Conservation (phyloP, 208 protist genomes). For the Leishmania turanica region DNA sequence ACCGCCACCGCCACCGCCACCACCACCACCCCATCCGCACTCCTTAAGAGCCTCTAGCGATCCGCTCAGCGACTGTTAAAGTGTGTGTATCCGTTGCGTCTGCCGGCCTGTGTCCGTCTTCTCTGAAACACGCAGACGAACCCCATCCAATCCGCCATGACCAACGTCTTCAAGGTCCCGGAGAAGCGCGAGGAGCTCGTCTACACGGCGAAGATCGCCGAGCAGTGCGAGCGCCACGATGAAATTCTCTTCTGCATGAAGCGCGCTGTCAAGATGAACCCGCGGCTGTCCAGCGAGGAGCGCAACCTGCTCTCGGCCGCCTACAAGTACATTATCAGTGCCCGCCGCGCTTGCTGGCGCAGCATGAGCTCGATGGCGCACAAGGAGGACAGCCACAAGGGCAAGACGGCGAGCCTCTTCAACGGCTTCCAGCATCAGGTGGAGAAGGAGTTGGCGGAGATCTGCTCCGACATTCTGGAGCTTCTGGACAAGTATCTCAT, state of each 20-base stretch:
- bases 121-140: not conserved
- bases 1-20: not conserved
- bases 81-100: not conserved
- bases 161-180: constrained; percentile 67
- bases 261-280: constrained; percentile 93
- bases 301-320: constrained; percentile 99
- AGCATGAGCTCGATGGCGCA: constrained; percentile 98
- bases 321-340: constrained; percentile 99
- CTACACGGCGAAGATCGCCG: constrained; percentile 97
- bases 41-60: not conserved
- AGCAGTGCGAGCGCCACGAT: constrained; percentile 99
- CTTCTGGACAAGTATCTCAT: constrained; percentile 97
- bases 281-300: constrained; percentile 98
- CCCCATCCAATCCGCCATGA: constrained; percentile 15
- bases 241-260: constrained; percentile 99
- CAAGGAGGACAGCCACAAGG: constrained; percentile 94
- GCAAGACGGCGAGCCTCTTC: constrained; percentile 93
- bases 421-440: constrained; percentile 96
- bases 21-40: not conserved
- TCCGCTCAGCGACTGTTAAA: not conserved
- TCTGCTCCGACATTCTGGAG: constrained; percentile 97
- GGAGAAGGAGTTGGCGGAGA: constrained; percentile 97
- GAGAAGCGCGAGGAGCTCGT: constrained; percentile 95
- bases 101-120: not conserved
- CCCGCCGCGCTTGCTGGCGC: constrained; percentile 98